Evolutionary conservation across 345 rosid genomes (phyloP).

Genomic region (Ceriops zippeliana): DNA sequence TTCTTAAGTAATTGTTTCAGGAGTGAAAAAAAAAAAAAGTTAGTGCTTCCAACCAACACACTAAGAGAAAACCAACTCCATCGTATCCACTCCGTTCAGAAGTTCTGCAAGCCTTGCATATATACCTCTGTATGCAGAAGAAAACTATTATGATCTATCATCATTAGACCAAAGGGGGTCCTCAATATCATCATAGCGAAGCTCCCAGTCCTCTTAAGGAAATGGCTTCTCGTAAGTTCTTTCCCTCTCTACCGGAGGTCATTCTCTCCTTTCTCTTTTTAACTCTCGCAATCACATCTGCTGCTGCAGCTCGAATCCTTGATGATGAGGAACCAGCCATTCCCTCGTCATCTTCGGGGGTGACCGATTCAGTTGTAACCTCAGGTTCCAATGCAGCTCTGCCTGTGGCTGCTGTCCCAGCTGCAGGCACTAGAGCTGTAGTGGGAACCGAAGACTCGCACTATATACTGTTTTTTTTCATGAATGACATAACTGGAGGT

Average conservation of each 20-base stretch:
- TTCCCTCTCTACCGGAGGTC: neutral
- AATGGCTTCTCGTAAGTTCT: neutral
- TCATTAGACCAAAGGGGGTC: neutral
- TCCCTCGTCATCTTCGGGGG: slow-evolving; percentile 17
- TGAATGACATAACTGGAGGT: slow-evolving; percentile 55
- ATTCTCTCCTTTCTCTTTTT: slow-evolving; percentile 25
- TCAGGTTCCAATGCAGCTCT: slow-evolving; percentile 6
- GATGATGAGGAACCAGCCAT: slow-evolving; percentile 26
- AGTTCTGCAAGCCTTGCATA: neutral
- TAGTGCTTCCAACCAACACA: neutral
- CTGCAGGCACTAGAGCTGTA: slow-evolving; percentile 17
- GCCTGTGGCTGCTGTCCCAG: slow-evolving; percentile 6
- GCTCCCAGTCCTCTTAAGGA: neutral
- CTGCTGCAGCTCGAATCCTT: slow-evolving; percentile 33
- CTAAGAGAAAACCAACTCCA: neutral
- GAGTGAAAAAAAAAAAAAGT: no score
- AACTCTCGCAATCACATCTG: slow-evolving; percentile 26
- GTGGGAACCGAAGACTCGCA: slow-evolving; percentile 22
- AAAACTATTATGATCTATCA: neutral
- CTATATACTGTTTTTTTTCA: slow-evolving; percentile 44
- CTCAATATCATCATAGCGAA: neutral
- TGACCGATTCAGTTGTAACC: slow-evolving; percentile 17
- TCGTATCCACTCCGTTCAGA: neutral
- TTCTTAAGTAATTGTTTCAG: neutral
- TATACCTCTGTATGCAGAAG: neutral